Evolutionary conservation across 2,329 filamentous ascomycete genomes (phyloP), one percentile per base, ranked within the genome.

Genomic region (Trichophyton schoenleinii): DNA sequence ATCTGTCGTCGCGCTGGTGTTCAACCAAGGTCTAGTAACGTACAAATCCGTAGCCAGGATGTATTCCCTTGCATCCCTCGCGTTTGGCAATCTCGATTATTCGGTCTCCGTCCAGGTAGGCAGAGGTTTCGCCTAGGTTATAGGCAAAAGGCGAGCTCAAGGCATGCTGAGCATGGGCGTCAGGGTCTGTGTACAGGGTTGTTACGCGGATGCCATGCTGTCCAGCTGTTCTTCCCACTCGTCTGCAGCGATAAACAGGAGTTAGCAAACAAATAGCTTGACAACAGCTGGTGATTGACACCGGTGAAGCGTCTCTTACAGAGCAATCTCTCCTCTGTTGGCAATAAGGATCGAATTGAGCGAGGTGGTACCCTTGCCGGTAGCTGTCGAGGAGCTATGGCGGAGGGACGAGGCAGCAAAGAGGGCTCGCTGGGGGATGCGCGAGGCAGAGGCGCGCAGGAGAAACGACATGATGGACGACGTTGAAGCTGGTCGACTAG

Each of bases 301-400:
- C 34, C 9, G 34, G 13, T 2, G 34, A 38, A 38, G 9, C 34
- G 4, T 38, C 48, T 68, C 77, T 65, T 72, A 82, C 72, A 99
- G 81, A 58, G 94, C 94, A 68, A 99, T 99, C 76, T 99, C 94
- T 68, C 94, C 94, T 68, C 94, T 87, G 73, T 99, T 99, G 60
- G 94, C 94, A 71, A 99, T 97, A 25, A 99, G 81, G 48, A 97
- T 88, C 7, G 91, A 95, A 61, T 84, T 85, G 59, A 83, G 68
- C n/a, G 78, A 68, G 60, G 73, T 78, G 9, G 60, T 64, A 52
- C 67, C 64, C 52, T 65, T 67, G 13, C 58, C 49, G 34, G 53
- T 58, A 34, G 36, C 57, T 15, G 62, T 59, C 25, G 64, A 64
- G 15, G 63, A 63, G 46, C 49, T 63, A n/a, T 59, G 36, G 11